These are phyloP conservation scores for Candida frijolesensis DNA, from an alignment of 1,139 yeast genomes.

Conservation along the genomic window DNA sequence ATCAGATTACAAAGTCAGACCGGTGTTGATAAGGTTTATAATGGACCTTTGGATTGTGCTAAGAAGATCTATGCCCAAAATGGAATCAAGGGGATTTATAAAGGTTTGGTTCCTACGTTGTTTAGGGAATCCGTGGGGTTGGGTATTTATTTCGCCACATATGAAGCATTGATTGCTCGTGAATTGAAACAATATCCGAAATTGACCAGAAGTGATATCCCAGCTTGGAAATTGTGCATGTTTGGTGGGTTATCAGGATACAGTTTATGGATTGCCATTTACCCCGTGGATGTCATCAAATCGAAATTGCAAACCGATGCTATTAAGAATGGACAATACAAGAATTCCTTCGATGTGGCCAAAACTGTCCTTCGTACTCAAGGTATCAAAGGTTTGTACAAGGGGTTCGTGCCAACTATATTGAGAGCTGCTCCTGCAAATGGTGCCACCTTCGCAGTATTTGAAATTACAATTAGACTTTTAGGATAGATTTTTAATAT, in stretches of 20 bases:
- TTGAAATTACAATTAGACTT: conserved; percentile 81
- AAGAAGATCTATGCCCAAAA: conserved; percentile 54
- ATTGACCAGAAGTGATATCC: conserved; percentile 63
- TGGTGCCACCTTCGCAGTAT: conserved; percentile 92
- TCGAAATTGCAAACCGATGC: conserved; percentile 86
- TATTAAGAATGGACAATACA: conserved; percentile 50
- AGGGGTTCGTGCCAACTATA: conserved; percentile 88
- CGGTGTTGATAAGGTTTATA: conserved; percentile 44
- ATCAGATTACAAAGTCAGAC: conserved; percentile 88
- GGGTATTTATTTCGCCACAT: conserved; percentile 86
- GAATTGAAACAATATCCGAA: conserved; percentile 46
- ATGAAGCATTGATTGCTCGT: conserved; percentile 77
- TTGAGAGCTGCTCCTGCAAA: conserved; percentile 96
- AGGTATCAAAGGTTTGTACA: conserved; percentile 78
- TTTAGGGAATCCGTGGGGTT: conserved; percentile 84
- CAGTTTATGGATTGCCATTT: conserved; percentile 76
- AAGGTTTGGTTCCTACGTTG: conserved; percentile 80
- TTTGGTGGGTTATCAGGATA: conserved; percentile 89
- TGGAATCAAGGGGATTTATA: conserved; percentile 66
- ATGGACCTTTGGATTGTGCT: conserved; percentile 83
- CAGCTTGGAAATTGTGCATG: conserved; percentile 81
- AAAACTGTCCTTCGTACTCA: conserved; percentile 51
- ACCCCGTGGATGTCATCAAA: conserved; percentile 86
- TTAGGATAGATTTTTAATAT: conserved; percentile 11
- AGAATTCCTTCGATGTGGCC: conserved; percentile 56